Percentiles rank a stretch among this genome's conserved stretches.
Conservation (phyloP, 1,139 yeast species). For the Suhomyces bolitotheri region DNA sequence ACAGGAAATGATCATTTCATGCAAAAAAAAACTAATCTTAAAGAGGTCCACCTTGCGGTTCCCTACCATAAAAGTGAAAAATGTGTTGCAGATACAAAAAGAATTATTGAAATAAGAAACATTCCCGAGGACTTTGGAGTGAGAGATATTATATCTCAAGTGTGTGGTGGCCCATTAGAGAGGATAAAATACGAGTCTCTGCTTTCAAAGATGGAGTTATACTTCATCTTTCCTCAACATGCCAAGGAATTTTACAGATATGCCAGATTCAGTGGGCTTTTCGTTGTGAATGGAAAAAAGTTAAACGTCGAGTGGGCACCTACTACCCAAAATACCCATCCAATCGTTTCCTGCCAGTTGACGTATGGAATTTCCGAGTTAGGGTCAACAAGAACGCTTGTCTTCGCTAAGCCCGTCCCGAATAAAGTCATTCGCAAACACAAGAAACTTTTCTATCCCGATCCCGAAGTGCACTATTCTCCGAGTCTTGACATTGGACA, state of each 20-base stretch:
- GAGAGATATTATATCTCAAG: constrained; percentile 53
- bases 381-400: constrained; percentile 39
- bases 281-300: constrained; percentile 60
- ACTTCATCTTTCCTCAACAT: constrained; percentile 53
- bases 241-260: constrained; percentile 58
- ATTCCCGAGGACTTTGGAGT: constrained; percentile 33
- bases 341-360: too few relatives aligned
- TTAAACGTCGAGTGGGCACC: constrained; percentile 45
- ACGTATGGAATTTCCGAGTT: too few relatives aligned
- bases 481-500: constrained; percentile 28
- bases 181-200: constrained; percentile 34
- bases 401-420: constrained; percentile 31
- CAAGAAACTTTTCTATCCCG: constrained; percentile 33
- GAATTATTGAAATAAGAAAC: not conserved
- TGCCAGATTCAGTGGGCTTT: constrained; percentile 54
- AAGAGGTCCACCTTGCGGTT: too few relatives aligned
- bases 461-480: constrained; percentile 34
- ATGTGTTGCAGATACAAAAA: too few relatives aligned
- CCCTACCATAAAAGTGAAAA: too few relatives aligned
- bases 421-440: constrained; percentile 23
- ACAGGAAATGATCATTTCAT: too few relatives aligned
- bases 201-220: constrained; percentile 40
- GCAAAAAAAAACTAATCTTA: too few relatives aligned
- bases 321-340: constrained; percentile 6
- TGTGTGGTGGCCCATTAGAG: constrained; percentile 77